These are phyloP conservation scores for Chrysanthemum makinoi DNA, from an alignment of 129 eudicot species.

Conservation along the genomic window DNA sequence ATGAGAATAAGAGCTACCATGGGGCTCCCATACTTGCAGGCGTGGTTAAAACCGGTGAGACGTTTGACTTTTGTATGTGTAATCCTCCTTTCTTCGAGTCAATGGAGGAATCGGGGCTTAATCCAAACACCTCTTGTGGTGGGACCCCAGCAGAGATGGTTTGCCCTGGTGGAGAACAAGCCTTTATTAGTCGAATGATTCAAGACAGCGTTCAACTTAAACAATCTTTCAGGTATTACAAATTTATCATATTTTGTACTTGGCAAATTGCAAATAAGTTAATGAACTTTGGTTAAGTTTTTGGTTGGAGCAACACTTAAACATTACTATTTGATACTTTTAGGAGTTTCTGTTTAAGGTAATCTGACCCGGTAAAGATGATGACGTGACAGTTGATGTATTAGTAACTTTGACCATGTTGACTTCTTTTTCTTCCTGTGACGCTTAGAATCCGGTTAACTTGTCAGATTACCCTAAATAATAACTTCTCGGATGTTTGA, in stretches of 20 bases:
- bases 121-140: constrained; percentile 98
- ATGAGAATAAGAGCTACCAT: constrained; percentile 34
- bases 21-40: constrained; percentile 70
- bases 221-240: constrained; percentile 60
- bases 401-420: too few species aligned
- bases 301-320: too few species aligned
- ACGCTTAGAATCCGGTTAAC: too few species aligned
- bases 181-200: constrained; percentile 76
- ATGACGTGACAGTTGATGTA: too few species aligned
- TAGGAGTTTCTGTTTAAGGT: too few species aligned
- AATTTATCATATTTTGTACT: neutral
- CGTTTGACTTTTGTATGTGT: constrained; percentile 96
- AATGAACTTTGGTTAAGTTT: too few species aligned
- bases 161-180: constrained; percentile 90
- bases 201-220: constrained; percentile 68
- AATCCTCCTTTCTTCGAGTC: constrained; percentile 96
- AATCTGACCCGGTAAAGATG: too few species aligned
- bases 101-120: constrained; percentile 80
- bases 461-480: constrained; percentile 13
- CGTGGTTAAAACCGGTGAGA: constrained; percentile 70
- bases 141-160: constrained; percentile 96
- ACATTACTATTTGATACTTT: too few species aligned
- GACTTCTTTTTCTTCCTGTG: too few species aligned
- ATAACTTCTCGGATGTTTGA: too few species aligned
- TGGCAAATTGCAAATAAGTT: neutral